These are phyloP conservation scores for Astragalus membranaceus DNA, from an alignment of 306 rosid genomes.

Conservation along the genomic window DNA sequence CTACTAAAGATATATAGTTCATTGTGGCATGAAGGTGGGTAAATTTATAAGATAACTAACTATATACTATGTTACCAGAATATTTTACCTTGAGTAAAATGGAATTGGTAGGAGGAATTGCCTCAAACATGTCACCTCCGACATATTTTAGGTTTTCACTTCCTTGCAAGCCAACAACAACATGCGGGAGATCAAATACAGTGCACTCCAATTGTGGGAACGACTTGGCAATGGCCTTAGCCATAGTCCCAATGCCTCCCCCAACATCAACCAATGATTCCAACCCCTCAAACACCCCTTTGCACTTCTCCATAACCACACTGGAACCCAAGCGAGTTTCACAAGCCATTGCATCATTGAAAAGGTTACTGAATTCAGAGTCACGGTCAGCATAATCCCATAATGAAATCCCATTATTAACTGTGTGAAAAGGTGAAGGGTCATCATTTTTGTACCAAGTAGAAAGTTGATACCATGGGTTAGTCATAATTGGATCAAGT, in stretches of 20 bases:
- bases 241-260: constrained; percentile 50
- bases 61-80: too few relatives aligned
- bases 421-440: constrained; percentile 27
- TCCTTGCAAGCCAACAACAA: constrained; percentile 34
- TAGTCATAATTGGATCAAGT: constrained; percentile 20
- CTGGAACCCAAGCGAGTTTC: constrained; percentile 32
- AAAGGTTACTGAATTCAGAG: neutral
- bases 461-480: constrained; percentile 32
- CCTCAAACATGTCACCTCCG: constrained; percentile 46
- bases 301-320: constrained; percentile 33
- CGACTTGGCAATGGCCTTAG: constrained; percentile 29
- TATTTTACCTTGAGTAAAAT: constrained; percentile 38
- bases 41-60: too few relatives aligned
- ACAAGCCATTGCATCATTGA: constrained; percentile 52
- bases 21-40: too few relatives aligned
- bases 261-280: constrained; percentile 49
- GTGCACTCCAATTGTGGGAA: constrained; percentile 40
- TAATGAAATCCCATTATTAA: constrained; percentile 24
- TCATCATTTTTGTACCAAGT: constrained; percentile 38
- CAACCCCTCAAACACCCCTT: constrained; percentile 33
- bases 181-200: constrained; percentile 53
- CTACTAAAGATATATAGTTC: too few relatives aligned
- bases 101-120: constrained; percentile 36
- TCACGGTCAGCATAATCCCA: constrained; percentile 31
- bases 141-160: constrained; percentile 27